phyloP scores from a whole-genome alignment of 1,284 basidiomycete genomes.

The Puccinia novopanici region DNA sequence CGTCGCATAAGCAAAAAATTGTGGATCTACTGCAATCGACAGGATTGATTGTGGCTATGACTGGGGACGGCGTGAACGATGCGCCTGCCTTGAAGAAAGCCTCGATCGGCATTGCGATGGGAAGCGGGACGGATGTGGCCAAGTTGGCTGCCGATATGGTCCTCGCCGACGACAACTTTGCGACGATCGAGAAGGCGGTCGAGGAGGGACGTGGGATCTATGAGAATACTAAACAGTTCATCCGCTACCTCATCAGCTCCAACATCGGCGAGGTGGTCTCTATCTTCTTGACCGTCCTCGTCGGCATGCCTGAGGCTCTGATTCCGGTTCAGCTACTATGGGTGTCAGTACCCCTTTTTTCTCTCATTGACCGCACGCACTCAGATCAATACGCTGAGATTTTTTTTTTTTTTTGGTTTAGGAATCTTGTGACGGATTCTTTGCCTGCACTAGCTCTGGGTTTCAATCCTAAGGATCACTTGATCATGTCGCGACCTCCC shows the following conservation, averaged over 20 bases:
- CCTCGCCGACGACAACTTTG: conserved; percentile 62
- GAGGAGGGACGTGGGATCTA: conserved; percentile 96
- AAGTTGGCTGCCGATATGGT: conserved; percentile 62
- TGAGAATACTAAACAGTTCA: conserved; percentile 98
- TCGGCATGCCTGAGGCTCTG: conserved; percentile 97
- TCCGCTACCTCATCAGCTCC: conserved; percentile 74
- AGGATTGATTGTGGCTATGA: conserved; percentile 97
- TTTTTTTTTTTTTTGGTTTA: conserved; percentile 21
- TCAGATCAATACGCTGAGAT: neutral
- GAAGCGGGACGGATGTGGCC: conserved; percentile 61
- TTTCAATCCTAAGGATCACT: conserved; percentile 94
- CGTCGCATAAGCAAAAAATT: conserved; percentile 89
- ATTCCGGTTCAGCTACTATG: conserved; percentile 97
- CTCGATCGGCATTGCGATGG: conserved; percentile 62
- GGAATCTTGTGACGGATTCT: conserved; percentile 67
- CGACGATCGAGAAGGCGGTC: conserved; percentile 61
- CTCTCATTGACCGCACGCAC: neutral
- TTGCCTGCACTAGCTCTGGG: conserved; percentile 96
- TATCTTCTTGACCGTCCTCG: conserved; percentile 94
- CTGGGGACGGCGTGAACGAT: conserved; percentile 73
- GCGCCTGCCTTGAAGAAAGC: conserved; percentile 61
- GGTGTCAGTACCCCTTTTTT: conserved; percentile 64
- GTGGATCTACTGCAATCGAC: conserved; percentile 92
- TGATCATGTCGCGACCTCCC: conserved; percentile 89
- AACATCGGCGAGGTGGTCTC: conserved; percentile 98